phyloP scores from a whole-genome alignment of 495 filamentous ascomycete genomes.

The Talaromyces stipitatus region DNA sequence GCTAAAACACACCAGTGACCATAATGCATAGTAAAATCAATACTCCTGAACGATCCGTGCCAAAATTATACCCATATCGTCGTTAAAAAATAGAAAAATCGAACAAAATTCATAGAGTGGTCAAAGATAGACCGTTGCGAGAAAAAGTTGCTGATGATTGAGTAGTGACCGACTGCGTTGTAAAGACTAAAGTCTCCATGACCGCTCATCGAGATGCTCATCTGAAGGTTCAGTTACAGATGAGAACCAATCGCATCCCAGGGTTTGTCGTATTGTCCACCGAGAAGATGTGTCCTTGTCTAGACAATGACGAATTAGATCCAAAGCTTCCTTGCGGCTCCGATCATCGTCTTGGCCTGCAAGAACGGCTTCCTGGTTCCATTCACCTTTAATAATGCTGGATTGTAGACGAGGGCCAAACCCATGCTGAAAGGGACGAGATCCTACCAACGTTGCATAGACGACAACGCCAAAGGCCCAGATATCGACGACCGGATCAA shows the following conservation, averaged over 20 bases:
- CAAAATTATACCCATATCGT: neutral
- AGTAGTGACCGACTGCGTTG: neutral
- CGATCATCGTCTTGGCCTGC: constrained; percentile 18
- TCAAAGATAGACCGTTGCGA: neutral
- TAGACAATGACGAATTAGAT: constrained; percentile 44
- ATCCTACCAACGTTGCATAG: constrained; percentile 56
- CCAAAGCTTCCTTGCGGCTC: constrained; percentile 36
- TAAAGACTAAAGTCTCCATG: constrained; percentile 28
- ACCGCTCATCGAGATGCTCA: constrained; percentile 21
- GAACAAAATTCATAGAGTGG: neutral
- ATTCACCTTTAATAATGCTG: constrained; percentile 56
- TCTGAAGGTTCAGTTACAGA: constrained; percentile 21
- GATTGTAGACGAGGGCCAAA: constrained; percentile 52
- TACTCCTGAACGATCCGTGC: constrained; percentile 1
- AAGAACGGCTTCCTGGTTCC: constrained; percentile 48
- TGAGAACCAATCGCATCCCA: constrained; percentile 50
- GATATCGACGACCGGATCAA: constrained; percentile 54
- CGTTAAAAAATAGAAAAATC: neutral
- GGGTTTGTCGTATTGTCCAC: constrained; percentile 46
- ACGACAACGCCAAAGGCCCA: constrained; percentile 69
- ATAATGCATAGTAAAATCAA: neutral
- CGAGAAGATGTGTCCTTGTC: constrained; percentile 42
- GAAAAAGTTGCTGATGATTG: neutral
- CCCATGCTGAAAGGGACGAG: constrained; percentile 57
- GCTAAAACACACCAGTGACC: neutral